phyloP scores from a whole-genome alignment of 306 rosid genomes.

The Fagus sylvatica region DNA sequence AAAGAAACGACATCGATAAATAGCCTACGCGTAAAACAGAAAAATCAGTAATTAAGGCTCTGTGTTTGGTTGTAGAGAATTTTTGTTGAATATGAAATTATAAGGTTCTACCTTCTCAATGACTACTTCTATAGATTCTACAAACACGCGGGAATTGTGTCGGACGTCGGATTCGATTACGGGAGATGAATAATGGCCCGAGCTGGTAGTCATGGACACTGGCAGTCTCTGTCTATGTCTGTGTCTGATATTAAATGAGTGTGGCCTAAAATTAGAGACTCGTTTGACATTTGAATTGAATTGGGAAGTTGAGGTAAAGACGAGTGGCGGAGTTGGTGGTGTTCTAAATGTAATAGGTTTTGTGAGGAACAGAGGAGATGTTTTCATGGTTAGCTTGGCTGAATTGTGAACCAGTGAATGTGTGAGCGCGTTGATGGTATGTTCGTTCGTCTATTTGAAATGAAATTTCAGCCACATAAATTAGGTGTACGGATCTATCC shows the following conservation, averaged over 20 bases:
- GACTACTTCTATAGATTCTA: constrained; percentile 47
- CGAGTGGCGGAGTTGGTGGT: constrained; percentile 13
- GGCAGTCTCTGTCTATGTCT: not conserved
- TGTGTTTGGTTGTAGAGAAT: not conserved
- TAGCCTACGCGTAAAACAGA: constrained; percentile 41
- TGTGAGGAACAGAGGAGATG: constrained; percentile 37
- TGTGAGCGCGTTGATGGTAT: not conserved
- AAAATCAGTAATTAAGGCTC: not conserved
- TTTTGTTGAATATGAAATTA: not conserved
- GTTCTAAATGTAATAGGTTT: constrained; percentile 14
- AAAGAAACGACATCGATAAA: constrained; percentile 77
- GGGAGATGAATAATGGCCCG: constrained; percentile 37
- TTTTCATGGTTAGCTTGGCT: constrained; percentile 35
- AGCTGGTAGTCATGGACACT: constrained; percentile 32
- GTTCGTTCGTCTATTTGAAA: not conserved
- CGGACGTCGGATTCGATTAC: constrained; percentile 29
- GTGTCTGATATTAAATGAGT: constrained; percentile 13
- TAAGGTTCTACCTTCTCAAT: constrained; percentile 54
- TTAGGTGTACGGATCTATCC: too few species aligned
- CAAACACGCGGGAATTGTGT: constrained; percentile 23
- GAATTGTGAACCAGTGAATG: not conserved
- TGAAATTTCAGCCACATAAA: not conserved
- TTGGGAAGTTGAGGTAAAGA: constrained; percentile 15
- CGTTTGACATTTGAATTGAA: constrained; percentile 24
- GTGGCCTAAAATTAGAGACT: constrained; percentile 25